Percentiles rank a stretch among this genome's conserved stretches.
phyloP scores from a whole-genome alignment of 2,329 filamentous ascomycete genomes.

The Aspergillus clavatus region DNA sequence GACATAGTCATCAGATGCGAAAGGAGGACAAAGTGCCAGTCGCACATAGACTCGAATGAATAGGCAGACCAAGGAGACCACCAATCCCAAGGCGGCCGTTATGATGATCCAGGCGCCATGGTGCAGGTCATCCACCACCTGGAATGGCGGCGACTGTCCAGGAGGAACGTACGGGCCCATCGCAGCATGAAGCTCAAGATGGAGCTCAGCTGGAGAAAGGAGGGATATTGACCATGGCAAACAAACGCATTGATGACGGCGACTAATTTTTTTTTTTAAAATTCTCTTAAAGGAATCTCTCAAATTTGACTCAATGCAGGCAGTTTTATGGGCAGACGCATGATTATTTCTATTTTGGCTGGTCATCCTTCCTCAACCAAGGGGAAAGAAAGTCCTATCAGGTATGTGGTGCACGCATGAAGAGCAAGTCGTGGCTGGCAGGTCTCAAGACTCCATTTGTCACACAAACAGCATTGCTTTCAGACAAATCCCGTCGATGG shows the following conservation, averaged over 20 bases:
- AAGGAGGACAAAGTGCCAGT: slow-evolving; percentile 27
- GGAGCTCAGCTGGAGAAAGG: background rate
- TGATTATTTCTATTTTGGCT: background rate
- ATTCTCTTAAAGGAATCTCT: too few species aligned
- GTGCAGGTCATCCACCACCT: slow-evolving; percentile 37
- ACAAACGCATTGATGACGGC: background rate
- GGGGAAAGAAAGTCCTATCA: background rate
- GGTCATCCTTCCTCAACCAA: background rate
- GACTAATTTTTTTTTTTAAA: background rate
- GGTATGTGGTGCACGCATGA: background rate
- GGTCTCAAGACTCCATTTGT: background rate
- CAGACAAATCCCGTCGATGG: background rate
- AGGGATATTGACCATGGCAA: background rate
- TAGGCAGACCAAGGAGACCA: slow-evolving; percentile 32
- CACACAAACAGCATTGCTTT: background rate
- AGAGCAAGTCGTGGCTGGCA: background rate
- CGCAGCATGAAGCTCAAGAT: slow-evolving; percentile 5
- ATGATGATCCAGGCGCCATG: slow-evolving; percentile 39
- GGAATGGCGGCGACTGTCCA: slow-evolving; percentile 33
- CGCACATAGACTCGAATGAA: slow-evolving; percentile 36
- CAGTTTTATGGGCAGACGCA: too few species aligned
- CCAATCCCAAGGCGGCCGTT: slow-evolving; percentile 34
- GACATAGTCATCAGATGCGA: slow-evolving; percentile 32
- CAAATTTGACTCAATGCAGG: background rate
- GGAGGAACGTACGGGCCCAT: slow-evolving; percentile 30